phyloP scores from a whole-genome alignment of 2,329 filamentous ascomycete genomes.

The Cladosporium sp. region DNA sequence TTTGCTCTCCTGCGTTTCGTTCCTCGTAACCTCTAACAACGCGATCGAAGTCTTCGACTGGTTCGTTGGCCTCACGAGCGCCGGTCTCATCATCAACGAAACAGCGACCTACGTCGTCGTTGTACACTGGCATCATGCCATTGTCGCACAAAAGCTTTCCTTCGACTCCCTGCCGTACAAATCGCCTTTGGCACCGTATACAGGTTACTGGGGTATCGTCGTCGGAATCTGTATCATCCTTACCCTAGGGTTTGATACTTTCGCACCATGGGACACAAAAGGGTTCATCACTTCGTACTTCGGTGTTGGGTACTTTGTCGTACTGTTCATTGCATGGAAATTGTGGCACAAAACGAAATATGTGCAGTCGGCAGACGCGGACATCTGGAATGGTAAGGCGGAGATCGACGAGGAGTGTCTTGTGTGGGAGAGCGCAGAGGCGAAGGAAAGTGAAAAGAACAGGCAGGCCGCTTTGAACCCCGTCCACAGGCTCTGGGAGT shows the following conservation, averaged over 20 bases:
- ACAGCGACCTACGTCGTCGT: conserved; percentile 26
- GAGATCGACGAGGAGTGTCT: conserved; percentile 40
- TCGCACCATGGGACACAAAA: conserved; percentile 37
- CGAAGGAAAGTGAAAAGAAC: conserved; percentile 18
- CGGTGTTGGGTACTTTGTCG: conserved; percentile 35
- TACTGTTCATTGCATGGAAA: conserved; percentile 61
- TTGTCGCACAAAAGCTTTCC: conserved; percentile 48
- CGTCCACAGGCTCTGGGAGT: background rate
- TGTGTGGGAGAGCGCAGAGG: conserved; percentile 1
- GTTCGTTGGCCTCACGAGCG: conserved; percentile 33
- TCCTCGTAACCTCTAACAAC: conserved; percentile 50
- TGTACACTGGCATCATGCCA: conserved; percentile 45
- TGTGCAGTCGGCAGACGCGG: conserved; percentile 38
- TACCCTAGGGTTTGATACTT: conserved; percentile 60
- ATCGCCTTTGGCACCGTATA: conserved; percentile 46
- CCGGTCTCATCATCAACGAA: conserved; percentile 32
- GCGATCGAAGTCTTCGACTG: conserved; percentile 31
- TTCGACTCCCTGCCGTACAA: conserved; percentile 45
- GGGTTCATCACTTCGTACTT: conserved; percentile 45
- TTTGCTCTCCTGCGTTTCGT: conserved; percentile 45
- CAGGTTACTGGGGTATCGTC: conserved; percentile 50
- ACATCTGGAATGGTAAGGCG: conserved; percentile 46
- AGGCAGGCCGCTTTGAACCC: conserved; percentile 16
- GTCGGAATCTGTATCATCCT: conserved; percentile 57
- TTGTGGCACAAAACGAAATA: conserved; percentile 57